Evolutionary conservation across 345 rosid genomes (phyloP), one percentile per base, ranked within the genome.

Genomic region (Murraya paniculata): DNA sequence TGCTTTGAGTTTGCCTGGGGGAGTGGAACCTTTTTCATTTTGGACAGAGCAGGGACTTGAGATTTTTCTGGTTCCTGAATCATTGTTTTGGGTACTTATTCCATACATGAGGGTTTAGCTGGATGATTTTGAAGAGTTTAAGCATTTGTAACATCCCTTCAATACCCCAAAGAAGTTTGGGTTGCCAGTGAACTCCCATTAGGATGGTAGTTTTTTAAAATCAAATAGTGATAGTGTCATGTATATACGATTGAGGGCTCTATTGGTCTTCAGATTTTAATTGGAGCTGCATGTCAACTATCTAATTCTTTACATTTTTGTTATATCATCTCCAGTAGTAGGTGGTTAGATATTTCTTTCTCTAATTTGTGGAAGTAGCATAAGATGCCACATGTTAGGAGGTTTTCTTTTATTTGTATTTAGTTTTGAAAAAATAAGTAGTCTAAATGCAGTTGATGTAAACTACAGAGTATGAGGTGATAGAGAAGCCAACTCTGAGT

Each of bases 391-490:
- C 58, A 48, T 67, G 14, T 60, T 64, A 61, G 62, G 75, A 50
- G 10, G 10, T 73, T 79, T 48, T 10, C 19, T 18, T 56, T 76
- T 72, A 38, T 39, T 58, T 73, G 68, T 9, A 60, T 33, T 48
- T 39, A 28, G 41, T 38, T 60, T 36, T 59, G 57, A 25, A 45
- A 10, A 22, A 4, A 24, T 45, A 73, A 73, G 11, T 59, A n/a
- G 14, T 68, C 45, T 67, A 30, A 57, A 74, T 65, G 58, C 57
- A 64, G 68, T 75, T 83, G 68, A 68, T 85, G 16, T 14, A 82
- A 84, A 81, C 71, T 86, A 85, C 85, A 91, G 98, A 95, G 66
- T 95, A 93, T 73, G 99, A 95, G 87, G 98, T 96, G 76, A 91
- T 92, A 82, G 97, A 94, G 88, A 87, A 88, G 83, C 92, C 97